A percentile compares a stretch with the other conserved stretches of the same genome.
These are phyloP conservation scores for Citrus glauca DNA, from an alignment of 345 rosid species.

Conservation along the genomic window DNA sequence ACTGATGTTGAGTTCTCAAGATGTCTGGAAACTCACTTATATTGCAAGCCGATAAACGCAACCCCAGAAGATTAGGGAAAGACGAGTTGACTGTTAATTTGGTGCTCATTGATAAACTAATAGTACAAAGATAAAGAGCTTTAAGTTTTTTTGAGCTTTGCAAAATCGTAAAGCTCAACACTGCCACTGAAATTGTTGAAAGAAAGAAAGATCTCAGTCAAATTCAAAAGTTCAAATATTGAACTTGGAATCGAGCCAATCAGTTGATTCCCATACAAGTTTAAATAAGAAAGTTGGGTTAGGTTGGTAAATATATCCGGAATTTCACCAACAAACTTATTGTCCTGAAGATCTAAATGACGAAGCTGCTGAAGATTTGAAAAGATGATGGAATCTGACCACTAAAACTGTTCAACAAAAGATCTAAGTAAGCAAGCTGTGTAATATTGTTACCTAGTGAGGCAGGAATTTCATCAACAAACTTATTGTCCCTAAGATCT, in stretches of 20 bases:
- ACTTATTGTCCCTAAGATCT: background rate
- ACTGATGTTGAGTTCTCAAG: background rate
- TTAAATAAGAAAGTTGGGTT: too few relatives aligned
- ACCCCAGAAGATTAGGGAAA: background rate
- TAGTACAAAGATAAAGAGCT: too few relatives aligned
- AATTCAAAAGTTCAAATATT: background rate
- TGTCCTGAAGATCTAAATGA: too few relatives aligned
- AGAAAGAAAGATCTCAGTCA: rapidly evolving
- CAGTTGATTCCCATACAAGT: too few relatives aligned
- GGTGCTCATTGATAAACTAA: too few relatives aligned
- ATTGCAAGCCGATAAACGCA: background rate
- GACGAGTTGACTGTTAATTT: too few relatives aligned
- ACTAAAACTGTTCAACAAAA: rapidly evolving
- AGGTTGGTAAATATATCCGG: background rate
- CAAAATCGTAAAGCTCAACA: background rate
- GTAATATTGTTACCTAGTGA: background rate
- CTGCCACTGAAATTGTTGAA: too few relatives aligned
- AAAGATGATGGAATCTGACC: too few relatives aligned
- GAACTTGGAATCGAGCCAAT: conserved; percentile 4
- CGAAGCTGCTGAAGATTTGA: too few relatives aligned
- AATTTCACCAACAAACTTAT: too few relatives aligned
- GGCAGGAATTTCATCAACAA: conserved; percentile 1
- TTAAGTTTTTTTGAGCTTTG: too few relatives aligned
- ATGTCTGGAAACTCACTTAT: background rate
- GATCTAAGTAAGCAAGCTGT: too few relatives aligned